Evolutionary conservation across 371 early-diverging fungal genomes (phyloP).

Genomic region (Rhizomucor miehei): DNA sequence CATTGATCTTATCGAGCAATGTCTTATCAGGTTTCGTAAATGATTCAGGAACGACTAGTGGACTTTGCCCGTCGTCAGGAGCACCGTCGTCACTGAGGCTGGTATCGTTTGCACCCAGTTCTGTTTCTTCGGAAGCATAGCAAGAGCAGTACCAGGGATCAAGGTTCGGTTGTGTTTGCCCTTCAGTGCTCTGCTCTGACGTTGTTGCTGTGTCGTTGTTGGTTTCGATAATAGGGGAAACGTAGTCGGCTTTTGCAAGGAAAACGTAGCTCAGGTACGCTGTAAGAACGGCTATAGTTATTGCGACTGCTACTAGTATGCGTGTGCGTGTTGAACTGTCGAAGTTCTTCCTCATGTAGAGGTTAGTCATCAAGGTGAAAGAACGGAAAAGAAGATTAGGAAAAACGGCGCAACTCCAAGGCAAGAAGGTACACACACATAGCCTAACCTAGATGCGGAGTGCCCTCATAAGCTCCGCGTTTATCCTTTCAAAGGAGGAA

Average conservation of each 20-base stretch:
- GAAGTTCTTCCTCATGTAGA: too few species aligned
- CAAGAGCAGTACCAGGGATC: conserved; percentile 14
- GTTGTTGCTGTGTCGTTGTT: background rate
- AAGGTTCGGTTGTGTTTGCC: background rate
- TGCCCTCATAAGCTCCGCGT: too few species aligned
- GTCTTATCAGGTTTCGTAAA: conserved; percentile 23
- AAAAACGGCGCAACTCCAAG: background rate
- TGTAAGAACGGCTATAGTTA: too few species aligned
- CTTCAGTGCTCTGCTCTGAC: background rate
- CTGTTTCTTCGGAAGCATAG: background rate
- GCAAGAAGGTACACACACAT: too few species aligned
- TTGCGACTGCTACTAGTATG: too few species aligned
- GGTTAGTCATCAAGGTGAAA: background rate
- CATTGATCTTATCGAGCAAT: conserved; percentile 31
- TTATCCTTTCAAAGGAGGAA: too few species aligned
- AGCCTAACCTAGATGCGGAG: too few species aligned
- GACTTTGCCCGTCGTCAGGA: background rate
- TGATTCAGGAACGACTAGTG: conserved; percentile 24
- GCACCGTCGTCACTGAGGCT: background rate
- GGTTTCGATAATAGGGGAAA: background rate
- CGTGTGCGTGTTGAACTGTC: too few species aligned
- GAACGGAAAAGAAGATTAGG: conserved; percentile 5
- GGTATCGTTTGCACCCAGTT: background rate
- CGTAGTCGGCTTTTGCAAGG: background rate
- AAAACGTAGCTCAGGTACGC: background rate